A percentile compares a stretch with the other conserved stretches of the same genome.
Conservation (phyloP, 257 asterid species). For the Fraxinus quadrangulata region DNA sequence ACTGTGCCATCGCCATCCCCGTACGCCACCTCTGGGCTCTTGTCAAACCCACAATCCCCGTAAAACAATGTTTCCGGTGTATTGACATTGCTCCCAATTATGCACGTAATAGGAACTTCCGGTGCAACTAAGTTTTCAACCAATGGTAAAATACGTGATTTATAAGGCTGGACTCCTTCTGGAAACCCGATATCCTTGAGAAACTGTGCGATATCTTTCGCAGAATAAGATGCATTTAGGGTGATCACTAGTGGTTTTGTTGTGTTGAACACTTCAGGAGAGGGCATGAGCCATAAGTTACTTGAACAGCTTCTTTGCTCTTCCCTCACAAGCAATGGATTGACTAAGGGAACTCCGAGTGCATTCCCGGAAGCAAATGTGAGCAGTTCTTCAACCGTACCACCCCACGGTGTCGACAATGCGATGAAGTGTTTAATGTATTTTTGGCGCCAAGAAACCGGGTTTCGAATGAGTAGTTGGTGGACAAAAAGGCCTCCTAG, state of each 20-base stretch:
- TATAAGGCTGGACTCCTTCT: conserved; percentile 59
- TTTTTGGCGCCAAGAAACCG: conserved; percentile 55
- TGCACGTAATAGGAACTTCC: conserved; percentile 57
- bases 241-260: conserved; percentile 44
- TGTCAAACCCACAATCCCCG: conserved; percentile 54
- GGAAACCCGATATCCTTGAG: conserved; percentile 65
- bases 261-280: conserved; percentile 49
- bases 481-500: conserved; percentile 69
- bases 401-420: conserved; percentile 90
- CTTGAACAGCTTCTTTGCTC: conserved; percentile 73
- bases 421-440: conserved; percentile 71
- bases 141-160: conserved; percentile 61
- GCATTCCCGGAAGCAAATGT: conserved; percentile 79
- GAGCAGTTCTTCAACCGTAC: conserved; percentile 64
- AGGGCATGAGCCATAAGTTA: conserved; percentile 80
- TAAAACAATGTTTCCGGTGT: conserved; percentile 62
- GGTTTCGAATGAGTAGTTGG: conserved; percentile 54
- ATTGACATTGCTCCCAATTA: conserved; percentile 60
- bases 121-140: conserved; percentile 38
- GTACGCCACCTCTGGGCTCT: conserved; percentile 57
- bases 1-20: conserved; percentile 96
- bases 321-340: conserved; percentile 64
- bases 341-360: conserved; percentile 67
- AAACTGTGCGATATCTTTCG: conserved; percentile 44
- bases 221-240: conserved; percentile 40